A percentile compares a stretch with the other conserved stretches of the same genome.
Evolutionary conservation across 768 basidiomycete genomes (phyloP).

Genomic region (Heimioporus sp.): DNA sequence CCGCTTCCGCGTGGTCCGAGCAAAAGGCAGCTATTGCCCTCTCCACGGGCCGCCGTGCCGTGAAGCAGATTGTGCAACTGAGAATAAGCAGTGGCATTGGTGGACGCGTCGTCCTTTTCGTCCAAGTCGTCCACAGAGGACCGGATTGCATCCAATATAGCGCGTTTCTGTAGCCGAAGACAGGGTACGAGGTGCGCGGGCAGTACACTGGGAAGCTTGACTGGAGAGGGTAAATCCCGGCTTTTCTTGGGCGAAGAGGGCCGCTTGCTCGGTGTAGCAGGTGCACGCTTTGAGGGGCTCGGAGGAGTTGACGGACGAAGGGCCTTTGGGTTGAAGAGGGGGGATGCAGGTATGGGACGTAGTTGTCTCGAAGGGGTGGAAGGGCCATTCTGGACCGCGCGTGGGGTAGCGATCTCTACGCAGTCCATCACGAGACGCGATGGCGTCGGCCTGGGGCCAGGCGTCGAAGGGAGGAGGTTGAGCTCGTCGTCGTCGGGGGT

Average conservation of each 20-base stretch:
- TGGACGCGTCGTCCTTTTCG: constrained; percentile 35
- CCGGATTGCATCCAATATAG: constrained; percentile 48
- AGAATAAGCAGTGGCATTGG: constrained; percentile 51
- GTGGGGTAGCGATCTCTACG: constrained; percentile 29
- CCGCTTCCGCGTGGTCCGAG: constrained; percentile 85
- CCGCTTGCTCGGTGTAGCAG: constrained; percentile 16
- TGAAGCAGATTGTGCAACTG: constrained; percentile 63
- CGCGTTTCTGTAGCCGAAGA: constrained; percentile 57
- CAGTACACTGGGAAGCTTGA: constrained; percentile 29
- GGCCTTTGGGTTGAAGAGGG: constrained; percentile 12
- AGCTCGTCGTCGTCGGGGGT: constrained; percentile 28
- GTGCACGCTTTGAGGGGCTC: constrained; percentile 12
- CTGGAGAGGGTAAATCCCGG: constrained; percentile 4
- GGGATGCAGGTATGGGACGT: neutral
- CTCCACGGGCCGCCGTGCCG: constrained; percentile 76
- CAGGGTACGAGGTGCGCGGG: constrained; percentile 43
- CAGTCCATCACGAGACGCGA: constrained; percentile 29
- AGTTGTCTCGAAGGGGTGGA: constrained; percentile 18
- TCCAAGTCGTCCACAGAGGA: constrained; percentile 23
- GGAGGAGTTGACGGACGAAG: constrained; percentile 13
- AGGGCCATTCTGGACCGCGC: neutral
- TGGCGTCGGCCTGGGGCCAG: constrained; percentile 11
- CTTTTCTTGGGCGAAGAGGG: constrained; percentile 15
- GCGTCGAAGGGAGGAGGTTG: constrained; percentile 27
- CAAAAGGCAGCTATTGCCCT: constrained; percentile 92